phyloP scores from a whole-genome alignment of 331 rosid genomes.

The Cydonia oblonga region DNA sequence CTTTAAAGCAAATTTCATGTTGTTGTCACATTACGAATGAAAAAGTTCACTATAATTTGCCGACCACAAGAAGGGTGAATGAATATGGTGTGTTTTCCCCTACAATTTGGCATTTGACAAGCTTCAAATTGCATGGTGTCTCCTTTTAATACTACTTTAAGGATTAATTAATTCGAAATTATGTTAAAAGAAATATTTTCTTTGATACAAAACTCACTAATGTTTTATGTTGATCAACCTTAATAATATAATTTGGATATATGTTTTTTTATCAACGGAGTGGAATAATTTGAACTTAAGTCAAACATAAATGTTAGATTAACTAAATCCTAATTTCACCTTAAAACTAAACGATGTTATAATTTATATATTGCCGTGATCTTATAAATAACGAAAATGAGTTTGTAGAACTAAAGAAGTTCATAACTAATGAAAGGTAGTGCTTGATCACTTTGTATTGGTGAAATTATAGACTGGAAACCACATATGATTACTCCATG shows the following conservation, averaged over 20 bases:
- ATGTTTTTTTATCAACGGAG: neutral
- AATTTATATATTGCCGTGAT: too few relatives aligned
- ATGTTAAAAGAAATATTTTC: neutral
- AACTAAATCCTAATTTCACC: neutral
- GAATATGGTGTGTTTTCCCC: neutral
- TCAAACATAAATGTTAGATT: neutral
- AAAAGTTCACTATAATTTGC: neutral
- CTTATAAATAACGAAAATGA: too few relatives aligned
- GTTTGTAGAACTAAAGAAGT: neutral
- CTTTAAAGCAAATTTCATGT: neutral
- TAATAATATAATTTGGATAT: neutral
- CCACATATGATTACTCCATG: neutral
- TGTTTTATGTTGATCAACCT: neutral
- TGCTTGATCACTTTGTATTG: neutral
- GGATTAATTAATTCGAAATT: neutral
- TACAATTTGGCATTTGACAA: neutral
- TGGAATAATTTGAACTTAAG: neutral
- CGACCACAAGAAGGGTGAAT: neutral
- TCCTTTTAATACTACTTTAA: neutral
- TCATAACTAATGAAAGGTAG: neutral
- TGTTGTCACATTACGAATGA: neutral
- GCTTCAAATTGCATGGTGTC: neutral
- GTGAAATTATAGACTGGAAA: neutral
- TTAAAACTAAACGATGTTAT: too few relatives aligned
- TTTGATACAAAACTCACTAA: neutral